Evolutionary conservation across 2,329 filamentous ascomycete species (phyloP).

Genomic region (Karstenula rhodostoma): DNA sequence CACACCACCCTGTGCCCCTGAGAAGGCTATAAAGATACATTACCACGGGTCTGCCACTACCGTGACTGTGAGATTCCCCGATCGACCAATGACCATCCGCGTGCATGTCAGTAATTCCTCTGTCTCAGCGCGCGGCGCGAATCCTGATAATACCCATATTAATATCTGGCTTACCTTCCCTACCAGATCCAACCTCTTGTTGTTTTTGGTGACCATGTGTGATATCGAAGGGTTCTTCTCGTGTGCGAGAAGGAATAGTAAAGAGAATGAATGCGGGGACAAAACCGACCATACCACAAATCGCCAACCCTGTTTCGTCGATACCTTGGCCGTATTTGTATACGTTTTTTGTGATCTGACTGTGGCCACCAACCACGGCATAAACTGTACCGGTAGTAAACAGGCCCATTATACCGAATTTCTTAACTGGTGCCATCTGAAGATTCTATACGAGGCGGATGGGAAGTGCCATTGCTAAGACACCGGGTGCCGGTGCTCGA

Average conservation of each 20-base stretch:
- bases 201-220: constrained; percentile 13
- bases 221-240: constrained; percentile 11
- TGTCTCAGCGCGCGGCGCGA: constrained; percentile 29
- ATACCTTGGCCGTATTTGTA: constrained; percentile 28
- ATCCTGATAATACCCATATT: constrained; percentile 25
- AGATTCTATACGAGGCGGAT: constrained; percentile 45
- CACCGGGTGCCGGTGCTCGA: no score
- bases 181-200: neutral
- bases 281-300: constrained; percentile 44
- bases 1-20: constrained; percentile 7
- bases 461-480: constrained; percentile 43
- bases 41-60: constrained; percentile 4
- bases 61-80: constrained; percentile 1
- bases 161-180: neutral
- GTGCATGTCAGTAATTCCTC: constrained; percentile 46
- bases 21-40: constrained; percentile 3
- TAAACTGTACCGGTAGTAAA: constrained; percentile 25
- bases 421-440: constrained; percentile 40
- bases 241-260: constrained; percentile 18
- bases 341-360: constrained; percentile 39
- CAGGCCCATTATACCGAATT: constrained; percentile 37
- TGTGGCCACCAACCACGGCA: constrained; percentile 22
- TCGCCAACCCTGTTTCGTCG: constrained; percentile 41
- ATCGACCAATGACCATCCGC: neutral
- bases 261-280: no score